Evolutionary conservation across 2,329 filamentous ascomycete species (phyloP), one percentile per base, ranked within the genome.

Genomic region (Pseudofabraea citricarpa): DNA sequence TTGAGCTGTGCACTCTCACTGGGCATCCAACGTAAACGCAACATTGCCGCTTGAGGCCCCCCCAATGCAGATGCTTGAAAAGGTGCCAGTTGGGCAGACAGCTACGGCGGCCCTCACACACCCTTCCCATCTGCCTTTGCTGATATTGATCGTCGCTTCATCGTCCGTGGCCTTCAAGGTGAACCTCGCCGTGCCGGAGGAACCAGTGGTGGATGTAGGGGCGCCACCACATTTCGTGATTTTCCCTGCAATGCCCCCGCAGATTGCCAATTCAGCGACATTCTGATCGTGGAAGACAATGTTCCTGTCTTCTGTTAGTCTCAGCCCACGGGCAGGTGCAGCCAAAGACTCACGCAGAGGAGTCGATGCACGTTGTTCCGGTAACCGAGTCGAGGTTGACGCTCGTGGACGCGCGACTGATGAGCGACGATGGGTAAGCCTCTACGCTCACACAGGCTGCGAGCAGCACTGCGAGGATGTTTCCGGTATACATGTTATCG

Each of bases 61-160:
- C 10, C 55, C 54, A 40, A 57, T 45, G 31, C 56, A 58, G 20
- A 51, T 54, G 38, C 49, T 54, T 7, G 43, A 51, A 18, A 57
- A 58, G 6, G 43, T 43, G 6, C 47, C 43, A 27, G 49, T 47
- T 4, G 49, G 49, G 37, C 55, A 58, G 1, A 50, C 47, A 3
- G 55, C 56, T 18, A 45, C 39, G 1, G 74, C 75, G 13, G 75
- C 75, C 31, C 71, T 66, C 40, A 78, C 67, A 55, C 75, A 79
- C 40, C 67, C 64, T 58, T 77, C 71, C 74, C 75, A 76, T 19
- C 68, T 62, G 16, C 65, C 66, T 61, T 77, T 77, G 36, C 66
- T 67, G 47, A 79, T 66, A 60, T 71, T 72, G 58, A 79, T 77
- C 13, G 67, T 72, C 18, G 69, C 66, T 8, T 71, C 73, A 1